These are phyloP conservation scores for Wickerhamomyces sp. DNA, from an alignment of 1,139 yeast species.

Conservation along the genomic window DNA sequence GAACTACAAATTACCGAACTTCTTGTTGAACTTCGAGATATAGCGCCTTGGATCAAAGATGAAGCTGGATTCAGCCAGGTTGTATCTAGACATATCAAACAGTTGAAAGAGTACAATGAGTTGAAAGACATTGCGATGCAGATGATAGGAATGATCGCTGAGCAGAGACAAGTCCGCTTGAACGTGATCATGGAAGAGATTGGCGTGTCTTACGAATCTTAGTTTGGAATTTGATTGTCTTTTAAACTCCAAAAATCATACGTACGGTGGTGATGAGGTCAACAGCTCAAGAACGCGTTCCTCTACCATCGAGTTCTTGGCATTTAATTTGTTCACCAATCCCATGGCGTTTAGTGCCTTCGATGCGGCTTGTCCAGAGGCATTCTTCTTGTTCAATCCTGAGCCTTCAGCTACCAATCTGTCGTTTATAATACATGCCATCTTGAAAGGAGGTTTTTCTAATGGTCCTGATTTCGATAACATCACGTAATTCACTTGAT, in stretches of 20 bases:
- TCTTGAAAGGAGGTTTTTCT: neutral
- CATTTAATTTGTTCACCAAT: neutral
- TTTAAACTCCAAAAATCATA: too few relatives aligned
- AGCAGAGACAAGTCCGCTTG: constrained; percentile 39
- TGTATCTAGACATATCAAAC: constrained; percentile 38
- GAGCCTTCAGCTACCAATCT: neutral
- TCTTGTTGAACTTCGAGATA: constrained; percentile 1
- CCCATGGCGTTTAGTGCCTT: neutral
- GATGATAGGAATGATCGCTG: constrained; percentile 46
- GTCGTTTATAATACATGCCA: neutral
- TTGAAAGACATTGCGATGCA: constrained; percentile 45
- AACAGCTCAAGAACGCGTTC: neutral
- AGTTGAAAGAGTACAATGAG: constrained; percentile 42
- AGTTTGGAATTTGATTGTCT: too few relatives aligned
- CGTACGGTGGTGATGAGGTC: neutral
- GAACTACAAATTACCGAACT: neutral
- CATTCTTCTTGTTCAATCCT: too few relatives aligned
- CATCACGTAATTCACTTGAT: neutral
- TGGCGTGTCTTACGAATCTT: constrained; percentile 11
- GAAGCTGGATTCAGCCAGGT: constrained; percentile 15
- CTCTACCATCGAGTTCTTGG: neutral
- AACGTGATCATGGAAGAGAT: constrained; percentile 36
- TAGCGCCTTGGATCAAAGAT: neutral
- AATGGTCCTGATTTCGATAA: neutral
- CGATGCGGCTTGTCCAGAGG: neutral